phyloP scores from a whole-genome alignment of 331 rosid species.

The Rosa hybrid region DNA sequence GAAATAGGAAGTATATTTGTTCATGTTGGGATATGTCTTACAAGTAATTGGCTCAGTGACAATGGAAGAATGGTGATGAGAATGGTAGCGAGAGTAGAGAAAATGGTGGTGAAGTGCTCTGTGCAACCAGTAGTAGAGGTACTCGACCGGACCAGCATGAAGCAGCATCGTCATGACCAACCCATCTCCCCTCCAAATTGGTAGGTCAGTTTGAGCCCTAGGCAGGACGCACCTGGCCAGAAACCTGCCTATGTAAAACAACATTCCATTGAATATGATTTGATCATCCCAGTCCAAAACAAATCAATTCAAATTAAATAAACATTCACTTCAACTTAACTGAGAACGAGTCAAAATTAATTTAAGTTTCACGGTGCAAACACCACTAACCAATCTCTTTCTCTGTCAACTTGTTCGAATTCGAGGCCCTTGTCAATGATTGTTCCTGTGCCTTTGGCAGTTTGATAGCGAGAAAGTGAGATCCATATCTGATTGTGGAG shows the following conservation, averaged over 20 bases:
- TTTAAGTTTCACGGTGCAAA: too few species aligned
- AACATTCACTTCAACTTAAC: too few species aligned
- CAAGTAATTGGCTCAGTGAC: constrained; percentile 74
- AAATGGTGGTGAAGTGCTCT: constrained; percentile 76
- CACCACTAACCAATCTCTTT: constrained; percentile 52
- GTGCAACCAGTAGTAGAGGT: constrained; percentile 72
- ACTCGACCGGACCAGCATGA: constrained; percentile 65
- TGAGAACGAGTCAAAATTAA: too few species aligned
- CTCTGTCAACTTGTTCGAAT: constrained; percentile 85
- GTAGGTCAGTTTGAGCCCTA: constrained; percentile 6
- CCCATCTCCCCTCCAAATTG: constrained; percentile 64
- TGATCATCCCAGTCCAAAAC: constrained; percentile 32
- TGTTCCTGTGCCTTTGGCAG: constrained; percentile 52
- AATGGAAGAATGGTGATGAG: constrained; percentile 82
- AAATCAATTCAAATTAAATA: background rate
- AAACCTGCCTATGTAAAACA: constrained; percentile 12
- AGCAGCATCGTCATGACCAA: constrained; percentile 35
- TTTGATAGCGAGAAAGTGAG: constrained; percentile 64
- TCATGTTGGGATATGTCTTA: constrained; percentile 20
- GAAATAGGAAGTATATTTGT: too few species aligned
- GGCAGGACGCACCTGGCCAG: constrained; percentile 1
- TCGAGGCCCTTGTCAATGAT: constrained; percentile 61
- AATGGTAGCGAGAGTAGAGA: constrained; percentile 72
- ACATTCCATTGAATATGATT: constrained; percentile 50
- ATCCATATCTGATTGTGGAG: constrained; percentile 85